These are phyloP conservation scores for Ophiostoma novo-ulmi DNA, from an alignment of 2,329 filamentous ascomycete genomes.

Conservation along the genomic window DNA sequence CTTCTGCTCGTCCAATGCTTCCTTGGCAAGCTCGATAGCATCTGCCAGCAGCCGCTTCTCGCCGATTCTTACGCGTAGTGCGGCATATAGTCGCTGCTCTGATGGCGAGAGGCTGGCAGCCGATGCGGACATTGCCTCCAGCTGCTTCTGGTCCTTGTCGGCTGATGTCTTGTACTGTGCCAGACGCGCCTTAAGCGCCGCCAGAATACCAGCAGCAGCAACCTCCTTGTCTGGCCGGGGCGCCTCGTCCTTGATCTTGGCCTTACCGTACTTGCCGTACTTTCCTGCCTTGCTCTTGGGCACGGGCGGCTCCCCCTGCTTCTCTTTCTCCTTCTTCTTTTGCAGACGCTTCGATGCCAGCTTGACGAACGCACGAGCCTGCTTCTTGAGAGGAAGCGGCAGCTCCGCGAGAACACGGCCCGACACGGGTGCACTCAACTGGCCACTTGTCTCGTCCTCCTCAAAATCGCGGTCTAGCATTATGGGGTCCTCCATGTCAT, in stretches of 20 bases:
- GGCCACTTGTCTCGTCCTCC: conserved; percentile 48
- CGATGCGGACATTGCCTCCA: conserved; percentile 15
- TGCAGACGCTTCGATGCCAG: conserved; percentile 37
- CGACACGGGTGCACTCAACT: conserved; percentile 31
- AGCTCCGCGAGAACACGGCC: conserved; percentile 38
- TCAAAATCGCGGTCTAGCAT: conserved; percentile 56
- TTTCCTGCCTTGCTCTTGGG: conserved; percentile 29
- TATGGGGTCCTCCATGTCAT: conserved; percentile 69
- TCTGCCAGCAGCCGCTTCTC: conserved; percentile 36
- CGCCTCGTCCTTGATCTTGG: not conserved
- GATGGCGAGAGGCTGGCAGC: conserved; percentile 14
- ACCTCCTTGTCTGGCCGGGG: conserved; percentile 32
- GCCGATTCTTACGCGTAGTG: conserved; percentile 35
- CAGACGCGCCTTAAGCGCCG: conserved; percentile 31
- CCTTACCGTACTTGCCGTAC: conserved; percentile 15
- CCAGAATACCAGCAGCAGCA: conserved; percentile 37
- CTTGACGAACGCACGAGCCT: conserved; percentile 49
- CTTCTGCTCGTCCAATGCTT: conserved; percentile 26
- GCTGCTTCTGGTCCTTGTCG: conserved; percentile 31
- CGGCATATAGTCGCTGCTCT: conserved; percentile 29
- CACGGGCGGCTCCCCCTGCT: conserved; percentile 31
- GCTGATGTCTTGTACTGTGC: conserved; percentile 32
- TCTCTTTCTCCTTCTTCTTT: conserved; percentile 17
- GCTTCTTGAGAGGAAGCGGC: conserved; percentile 48
- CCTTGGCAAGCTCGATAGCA: conserved; percentile 27